Evolutionary conservation across 2,329 filamentous ascomycete species (phyloP), one percentile per base, ranked within the genome.

Genomic region (Fusarium verticillioides): DNA sequence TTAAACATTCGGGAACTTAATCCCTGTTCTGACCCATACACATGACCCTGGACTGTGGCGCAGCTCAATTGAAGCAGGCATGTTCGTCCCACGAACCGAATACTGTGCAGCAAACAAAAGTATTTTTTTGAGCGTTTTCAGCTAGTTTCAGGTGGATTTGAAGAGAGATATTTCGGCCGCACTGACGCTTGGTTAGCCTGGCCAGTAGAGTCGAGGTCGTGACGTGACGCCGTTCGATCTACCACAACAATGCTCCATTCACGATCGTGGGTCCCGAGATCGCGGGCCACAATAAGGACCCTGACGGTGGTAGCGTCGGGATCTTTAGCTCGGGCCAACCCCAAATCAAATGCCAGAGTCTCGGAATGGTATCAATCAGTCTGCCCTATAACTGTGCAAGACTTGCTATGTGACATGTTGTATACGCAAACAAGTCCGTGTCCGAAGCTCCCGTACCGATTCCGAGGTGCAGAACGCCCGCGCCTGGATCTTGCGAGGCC

Each of bases 261-360:
- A 32, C 63, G 65, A 75, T 78, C 72, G 75, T 65, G 64, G 74
- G 52, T 72, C 70, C 74, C 72, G 59, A 70, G 60, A 74, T 69
- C 72, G 63, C 65, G 75, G 74, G 34, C 73, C 64, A 77, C 60
- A 52, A 39, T 36, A 62, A 66, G 76, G 65, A 75, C 74, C 76
- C 69, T 77, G 75, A 67, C 61, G 44, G 65, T 74, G 36, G 60
- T 77, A 77, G 75, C 72, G 75, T 66, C 71, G 66, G 65, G 70
- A 66, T 57, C 59, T 63, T 52, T 74, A 75, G 56, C 43, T 57
- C 46, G 43, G 53, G 47, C 58, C 66, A 59, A 30, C 53, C 44
- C 44, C 40, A 53, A 61, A 30, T 37, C 39, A 30, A 67, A 50
- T 49, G 26, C 39, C 56, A 30, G 56, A 46, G 28, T 37, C 34